A percentile compares a stretch with the other conserved stretches of the same genome.
phyloP scores from a whole-genome alignment of 352 stramenopile genomes.

The Globisporangium splendens region DNA sequence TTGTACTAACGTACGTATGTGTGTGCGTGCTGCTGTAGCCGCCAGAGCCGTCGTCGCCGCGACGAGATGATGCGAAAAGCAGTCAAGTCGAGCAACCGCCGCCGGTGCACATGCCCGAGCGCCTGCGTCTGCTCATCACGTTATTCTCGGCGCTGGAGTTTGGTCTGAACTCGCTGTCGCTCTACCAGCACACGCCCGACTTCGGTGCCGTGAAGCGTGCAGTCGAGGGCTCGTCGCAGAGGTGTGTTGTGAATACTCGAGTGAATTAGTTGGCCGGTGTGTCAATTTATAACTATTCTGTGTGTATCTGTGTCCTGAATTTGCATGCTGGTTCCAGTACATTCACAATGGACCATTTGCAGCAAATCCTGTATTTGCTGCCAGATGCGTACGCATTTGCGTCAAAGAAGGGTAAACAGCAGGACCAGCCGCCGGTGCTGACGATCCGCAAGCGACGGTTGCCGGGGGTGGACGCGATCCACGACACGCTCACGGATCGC shows the following conservation, averaged over 20 bases:
- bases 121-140: conserved; percentile 40
- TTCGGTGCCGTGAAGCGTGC: conserved; percentile 60
- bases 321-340: conserved; percentile 14
- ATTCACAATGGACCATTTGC: conserved; percentile 48
- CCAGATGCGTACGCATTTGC: conserved; percentile 45
- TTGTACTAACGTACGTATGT: neutral
- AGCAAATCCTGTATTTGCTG: conserved; percentile 53
- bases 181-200: conserved; percentile 70
- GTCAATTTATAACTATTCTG: neutral
- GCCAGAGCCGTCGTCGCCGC: neutral
- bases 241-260: conserved; percentile 10
- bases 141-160: conserved; percentile 76
- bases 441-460: conserved; percentile 52
- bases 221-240: conserved; percentile 68
- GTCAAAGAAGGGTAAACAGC: conserved; percentile 40
- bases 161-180: conserved; percentile 51
- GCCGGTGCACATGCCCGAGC: conserved; percentile 34
- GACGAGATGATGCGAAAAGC: neutral
- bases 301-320: neutral
- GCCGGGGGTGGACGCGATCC: conserved; percentile 12
- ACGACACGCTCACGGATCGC: conserved; percentile 40
- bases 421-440: conserved; percentile 35
- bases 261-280: neutral
- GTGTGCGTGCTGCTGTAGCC: neutral
- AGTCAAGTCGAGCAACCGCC: conserved; percentile 13